Evolutionary conservation across 371 early-diverging fungal species (phyloP), one percentile per base, ranked within the genome.

Genomic region (Mortierella sp.): DNA sequence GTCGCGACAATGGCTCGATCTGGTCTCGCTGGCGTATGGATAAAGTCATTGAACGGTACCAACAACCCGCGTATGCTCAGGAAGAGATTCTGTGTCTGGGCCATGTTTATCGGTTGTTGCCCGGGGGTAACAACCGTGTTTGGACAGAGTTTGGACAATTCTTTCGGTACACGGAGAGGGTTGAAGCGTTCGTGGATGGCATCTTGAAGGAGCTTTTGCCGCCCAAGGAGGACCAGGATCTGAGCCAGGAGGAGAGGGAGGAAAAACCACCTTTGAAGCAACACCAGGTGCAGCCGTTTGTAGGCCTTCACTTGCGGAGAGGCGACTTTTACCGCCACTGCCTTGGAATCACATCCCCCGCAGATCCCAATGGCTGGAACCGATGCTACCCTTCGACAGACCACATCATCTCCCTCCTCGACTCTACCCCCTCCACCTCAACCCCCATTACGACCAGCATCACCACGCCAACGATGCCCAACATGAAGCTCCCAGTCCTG

Each of bases 361-460:
- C 84, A 21, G 84, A 83, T 70, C 84, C 84, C 68, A 83, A 83
- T 34, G 84, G 84, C 70, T 84, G 84, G 84, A 84, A 84, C 78
- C 80, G 84, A 19, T 84, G 84, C 76, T 84, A 84, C 72, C 84
- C 84, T 31, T 84, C 84, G 14, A 80, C 80, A 1, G 78, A 75
- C 1, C 84, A 84, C 50, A 77, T 84, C 73, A 78, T 84, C 68
- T 84, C 84, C 19, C 74, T 84, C 26, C 73, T 84, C 28, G 16
- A 77, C 58, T 42, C 54, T 57, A 8, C 55, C 50, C 21, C 57
- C 72, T 44, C 21, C 70, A 8, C 55, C 11, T 38, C 42, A 38
- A 38, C 42, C 5, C 5, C 42, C 42, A 38, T 38, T 38, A 38
- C 42, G 3, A 38, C 42, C 42, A 38, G 42, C 42, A 9, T 19